phyloP scores from a whole-genome alignment of 208 protist genomes.

The Herpetomonas tarakana region DNA sequence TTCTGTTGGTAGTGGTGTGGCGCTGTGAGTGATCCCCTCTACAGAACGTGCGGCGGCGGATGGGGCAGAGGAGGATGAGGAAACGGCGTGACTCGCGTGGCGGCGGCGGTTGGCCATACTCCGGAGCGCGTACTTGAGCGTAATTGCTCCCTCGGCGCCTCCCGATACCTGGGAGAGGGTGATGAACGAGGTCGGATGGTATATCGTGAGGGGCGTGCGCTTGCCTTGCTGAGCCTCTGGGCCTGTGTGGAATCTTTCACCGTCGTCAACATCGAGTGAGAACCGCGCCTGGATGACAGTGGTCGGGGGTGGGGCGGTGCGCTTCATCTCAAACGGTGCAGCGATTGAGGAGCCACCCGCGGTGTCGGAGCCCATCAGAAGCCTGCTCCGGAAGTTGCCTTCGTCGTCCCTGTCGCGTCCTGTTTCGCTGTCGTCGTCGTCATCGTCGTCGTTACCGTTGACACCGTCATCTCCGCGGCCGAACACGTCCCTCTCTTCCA shows the following conservation, averaged over 20 bases:
- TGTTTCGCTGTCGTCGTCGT: background rate
- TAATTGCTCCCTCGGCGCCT: conserved; percentile 2
- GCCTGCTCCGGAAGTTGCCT: background rate
- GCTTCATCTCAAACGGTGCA: background rate
- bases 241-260: no score
- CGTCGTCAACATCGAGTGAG: no score
- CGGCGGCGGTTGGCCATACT: background rate
- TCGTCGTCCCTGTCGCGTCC: background rate
- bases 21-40: no score
- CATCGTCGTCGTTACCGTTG: background rate
- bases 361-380: background rate
- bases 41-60: no score
- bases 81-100: no score
- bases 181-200: conserved; percentile 9
- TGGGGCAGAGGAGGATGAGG: no score
- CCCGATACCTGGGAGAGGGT: conserved; percentile 8
- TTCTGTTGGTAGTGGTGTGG: no score
- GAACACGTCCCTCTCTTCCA: no score
- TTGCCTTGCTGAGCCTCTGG: background rate
- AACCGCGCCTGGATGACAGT: background rate
- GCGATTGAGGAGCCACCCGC: no score
- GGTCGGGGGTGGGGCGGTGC: background rate
- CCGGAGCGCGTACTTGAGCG: conserved; percentile 3
- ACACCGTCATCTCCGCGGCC: no score
- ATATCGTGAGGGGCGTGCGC: background rate